Evolutionary conservation across 805 yeast species (phyloP).

Genomic region (Candida michaelii): DNA sequence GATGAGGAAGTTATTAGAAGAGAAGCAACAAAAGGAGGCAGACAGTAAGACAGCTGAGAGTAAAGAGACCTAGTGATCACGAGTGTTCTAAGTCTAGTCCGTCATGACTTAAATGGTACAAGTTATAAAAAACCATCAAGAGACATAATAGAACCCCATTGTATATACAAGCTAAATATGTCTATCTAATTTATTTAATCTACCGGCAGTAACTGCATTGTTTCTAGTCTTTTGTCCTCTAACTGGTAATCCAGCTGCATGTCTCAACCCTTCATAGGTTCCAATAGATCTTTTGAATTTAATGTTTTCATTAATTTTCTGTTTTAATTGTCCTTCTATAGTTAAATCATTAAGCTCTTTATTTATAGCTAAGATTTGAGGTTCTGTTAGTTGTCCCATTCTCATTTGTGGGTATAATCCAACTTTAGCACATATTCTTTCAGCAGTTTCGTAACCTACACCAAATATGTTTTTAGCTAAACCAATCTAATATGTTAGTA

Average conservation of each 20-base stretch:
- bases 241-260: constrained; percentile 66
- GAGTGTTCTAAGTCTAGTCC: no score
- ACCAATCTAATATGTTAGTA: constrained; percentile 46
- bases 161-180: constrained; percentile 16
- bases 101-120: no score
- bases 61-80: no score
- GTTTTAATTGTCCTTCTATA: constrained; percentile 77
- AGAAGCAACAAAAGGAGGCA: constrained; percentile 15
- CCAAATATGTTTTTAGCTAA: constrained; percentile 84
- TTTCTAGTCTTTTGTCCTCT: constrained; percentile 89
- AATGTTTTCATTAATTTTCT: constrained; percentile 75
- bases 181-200: constrained; percentile 77
- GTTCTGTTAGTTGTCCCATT: constrained; percentile 88
- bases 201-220: constrained; percentile 87
- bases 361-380: constrained; percentile 79
- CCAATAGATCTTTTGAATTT: constrained; percentile 77
- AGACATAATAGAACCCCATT: neutral
- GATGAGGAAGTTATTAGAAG: constrained; percentile 24
- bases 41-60: no score
- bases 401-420: constrained; percentile 94
- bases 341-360: constrained; percentile 82
- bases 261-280: constrained; percentile 85
- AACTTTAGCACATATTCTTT: constrained; percentile 75
- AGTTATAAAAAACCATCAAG: no score
- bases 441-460: constrained; percentile 73